A percentile compares a stretch with the other conserved stretches of the same genome.
phyloP scores from a whole-genome alignment of 441 rosid species.

The Adansonia rubrostipa region DNA sequence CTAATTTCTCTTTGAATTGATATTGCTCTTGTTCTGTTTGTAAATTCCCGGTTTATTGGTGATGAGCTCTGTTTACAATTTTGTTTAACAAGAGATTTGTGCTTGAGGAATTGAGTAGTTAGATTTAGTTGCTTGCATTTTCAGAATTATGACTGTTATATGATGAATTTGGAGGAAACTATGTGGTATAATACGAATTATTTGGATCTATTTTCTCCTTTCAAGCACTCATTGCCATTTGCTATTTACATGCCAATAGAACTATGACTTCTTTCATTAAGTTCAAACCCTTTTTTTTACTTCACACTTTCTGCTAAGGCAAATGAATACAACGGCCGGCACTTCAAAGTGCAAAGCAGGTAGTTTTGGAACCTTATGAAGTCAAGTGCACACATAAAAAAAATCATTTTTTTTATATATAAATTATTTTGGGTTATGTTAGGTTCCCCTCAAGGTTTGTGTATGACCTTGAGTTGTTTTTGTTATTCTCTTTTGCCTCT shows the following conservation, averaged over 20 bases:
- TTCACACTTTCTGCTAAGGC: neutral
- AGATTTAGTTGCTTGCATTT: too few relatives aligned
- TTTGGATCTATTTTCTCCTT: neutral
- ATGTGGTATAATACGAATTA: neutral
- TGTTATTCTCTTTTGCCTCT: too few relatives aligned
- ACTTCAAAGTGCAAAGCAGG: neutral
- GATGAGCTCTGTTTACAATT: too few relatives aligned
- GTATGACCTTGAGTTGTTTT: too few relatives aligned
- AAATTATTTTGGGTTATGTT: too few relatives aligned
- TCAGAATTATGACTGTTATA: neutral
- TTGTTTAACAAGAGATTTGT: too few relatives aligned
- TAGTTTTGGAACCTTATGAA: neutral
- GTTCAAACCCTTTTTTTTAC: neutral
- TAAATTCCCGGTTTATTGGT: too few relatives aligned
- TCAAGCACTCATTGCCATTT: neutral
- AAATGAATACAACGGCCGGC: neutral
- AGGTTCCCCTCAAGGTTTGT: too few relatives aligned
- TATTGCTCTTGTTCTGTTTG: neutral
- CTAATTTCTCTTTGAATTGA: neutral
- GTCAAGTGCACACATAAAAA: too few relatives aligned
- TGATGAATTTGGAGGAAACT: neutral
- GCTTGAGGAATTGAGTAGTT: too few relatives aligned
- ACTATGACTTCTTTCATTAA: neutral
- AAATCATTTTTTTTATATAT: too few relatives aligned
- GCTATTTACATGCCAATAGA: too few relatives aligned